phyloP scores from a whole-genome alignment of 306 rosid genomes.

The Prunus persica region Prunus_persica_NCBIv2 NC_034011.1:20446001-20446500 shows the following conservation, averaged over 20 bases:
- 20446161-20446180: conserved; percentile 58
- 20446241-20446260: not conserved
- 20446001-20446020: not conserved
- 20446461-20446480: too few relatives aligned
- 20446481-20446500: too few relatives aligned
- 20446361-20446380: not conserved
- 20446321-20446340: not conserved
- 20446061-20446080: conserved; percentile 87
- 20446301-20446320: not conserved
- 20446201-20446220: not conserved
- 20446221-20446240: not conserved
- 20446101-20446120: conserved; percentile 91
- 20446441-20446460: too few relatives aligned
- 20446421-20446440: not conserved
- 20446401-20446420: not conserved
- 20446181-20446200: conserved; percentile 36
- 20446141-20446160: conserved; percentile 70
- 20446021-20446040: conserved; percentile 71
- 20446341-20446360: not conserved
- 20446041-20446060: conserved; percentile 95
- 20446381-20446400: not conserved
- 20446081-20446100: conserved; percentile 82
- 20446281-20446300: not conserved
- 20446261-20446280: not conserved
- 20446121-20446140: conserved; percentile 93